Conservation (phyloP, 2,329 filamentous ascomycete species). For the Fusarium sp. region DNA sequence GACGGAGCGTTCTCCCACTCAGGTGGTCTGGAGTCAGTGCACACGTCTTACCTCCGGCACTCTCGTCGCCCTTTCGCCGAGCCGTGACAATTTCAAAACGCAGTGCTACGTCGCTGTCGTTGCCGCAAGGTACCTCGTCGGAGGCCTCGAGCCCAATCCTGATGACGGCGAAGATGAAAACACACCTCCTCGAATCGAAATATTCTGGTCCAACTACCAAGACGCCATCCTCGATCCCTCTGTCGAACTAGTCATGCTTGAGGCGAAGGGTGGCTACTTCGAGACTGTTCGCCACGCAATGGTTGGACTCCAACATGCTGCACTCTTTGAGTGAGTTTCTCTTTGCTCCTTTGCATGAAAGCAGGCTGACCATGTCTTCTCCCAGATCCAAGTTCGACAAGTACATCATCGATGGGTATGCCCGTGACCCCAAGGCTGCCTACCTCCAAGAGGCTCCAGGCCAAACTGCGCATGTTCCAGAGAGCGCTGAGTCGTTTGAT, state of each 20-base stretch:
- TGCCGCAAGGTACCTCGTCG: slow-evolving; percentile 73
- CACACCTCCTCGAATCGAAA: slow-evolving; percentile 76
- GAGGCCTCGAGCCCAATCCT: slow-evolving; percentile 68
- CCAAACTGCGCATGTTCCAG: slow-evolving; percentile 4
- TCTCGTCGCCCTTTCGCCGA: slow-evolving; percentile 65
- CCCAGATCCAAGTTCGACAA: slow-evolving; percentile 69
- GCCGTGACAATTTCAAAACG: slow-evolving; percentile 70
- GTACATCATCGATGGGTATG: slow-evolving; percentile 66
- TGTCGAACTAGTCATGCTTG: slow-evolving; percentile 81
- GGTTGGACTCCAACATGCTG: slow-evolving; percentile 74
- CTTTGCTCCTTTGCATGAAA: neutral
- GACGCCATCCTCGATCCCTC: slow-evolving; percentile 76
- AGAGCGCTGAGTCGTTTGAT: slow-evolving; percentile 65
- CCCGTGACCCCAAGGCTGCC: slow-evolving; percentile 44
- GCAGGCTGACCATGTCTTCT: neutral
- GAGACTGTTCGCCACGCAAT: slow-evolving; percentile 82
- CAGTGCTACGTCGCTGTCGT: slow-evolving; percentile 79
- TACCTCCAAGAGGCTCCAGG: slow-evolving; percentile 44
- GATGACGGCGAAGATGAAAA: slow-evolving; percentile 34
- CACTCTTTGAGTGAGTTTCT: slow-evolving; percentile 63
- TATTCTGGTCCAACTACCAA: slow-evolving; percentile 74
- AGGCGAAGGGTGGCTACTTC: slow-evolving; percentile 79
- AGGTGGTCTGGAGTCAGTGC: slow-evolving; percentile 73
- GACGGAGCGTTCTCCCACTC: slow-evolving; percentile 71
- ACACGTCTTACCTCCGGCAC: slow-evolving; percentile 65